Base-by-base conservation (phyloP, 129 eudicot genomes). In the Tanacetum coccineum region DNA sequence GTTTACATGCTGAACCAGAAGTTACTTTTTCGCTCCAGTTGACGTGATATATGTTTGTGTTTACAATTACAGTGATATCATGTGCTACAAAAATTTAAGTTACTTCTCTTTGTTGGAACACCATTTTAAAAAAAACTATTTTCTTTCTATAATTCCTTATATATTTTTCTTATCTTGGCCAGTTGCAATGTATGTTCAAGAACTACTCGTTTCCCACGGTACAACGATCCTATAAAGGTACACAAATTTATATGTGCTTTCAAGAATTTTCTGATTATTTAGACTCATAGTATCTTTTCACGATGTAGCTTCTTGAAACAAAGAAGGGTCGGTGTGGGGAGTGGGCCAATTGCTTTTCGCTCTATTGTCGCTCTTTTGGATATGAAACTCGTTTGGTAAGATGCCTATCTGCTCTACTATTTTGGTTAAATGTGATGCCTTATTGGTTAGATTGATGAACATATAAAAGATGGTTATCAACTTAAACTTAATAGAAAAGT, bases 331-430 rank as follows among this genome's bases (percentile, higher is more conserved):
- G 98, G 12, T 93, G 96, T 64, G 98, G 98, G 76, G 98, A 93
- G 81, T 93, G 98, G 98, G 98, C 98, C 67, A 93, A 93, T 70
- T 93, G 98, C 82, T 93, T 93, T 77, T 88, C 98, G 28, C 83
- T 93, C 42, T 93, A 93, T 84, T 93, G 98, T 44, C 85, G 98
- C 19, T 80, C 96, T 36, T 93, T 93, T 79, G 95, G 91, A 79
- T 86, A 80, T 71, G 96, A 93, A 65, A 78, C 98, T 76, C 96
- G 98, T 77, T 68, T 88, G 82, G 98, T 93, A 73, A 80, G 96
- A 71, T 13, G 18, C 51, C 64, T 70, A 47, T 67, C 36, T 76
- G 13, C 36, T 20, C 32, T 59, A 56, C 68, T 49, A 9, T 51
- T 26, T 32, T 72, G 60, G 18, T 71, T 49, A 58, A 58, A 14